Base-by-base conservation (phyloP, 768 basidiomycete species). In the Pilatotrama ljubarskyi region DNA sequence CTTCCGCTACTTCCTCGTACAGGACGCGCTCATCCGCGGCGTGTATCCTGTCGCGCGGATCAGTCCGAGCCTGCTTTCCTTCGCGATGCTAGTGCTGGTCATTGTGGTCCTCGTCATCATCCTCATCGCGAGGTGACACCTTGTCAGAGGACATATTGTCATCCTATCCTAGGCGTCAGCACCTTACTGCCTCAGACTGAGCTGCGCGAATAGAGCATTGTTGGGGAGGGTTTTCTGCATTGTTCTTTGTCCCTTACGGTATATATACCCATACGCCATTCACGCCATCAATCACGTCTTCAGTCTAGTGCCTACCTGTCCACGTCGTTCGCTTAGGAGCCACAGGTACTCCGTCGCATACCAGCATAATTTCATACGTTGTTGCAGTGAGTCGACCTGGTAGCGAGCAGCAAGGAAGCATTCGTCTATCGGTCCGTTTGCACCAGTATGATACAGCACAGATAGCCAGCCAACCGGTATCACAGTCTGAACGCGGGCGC, bases 31-130 rank as follows among this genome's bases (percentile, higher is more conserved):
- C 26, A 67, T 72, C 4, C 64, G 68, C 35, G 79, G 80, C 3
- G 59, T 70, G 36, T 81, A 77, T 55, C 80, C 80, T 15, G 76
- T 75, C n/a, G 78, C 80, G 5, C 74, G 79, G 9, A 26, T 73
- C 10, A 71, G 68, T 10, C 62, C 76, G 0, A 66, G 70, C 5
- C 7, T 73, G 8, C 64, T 80, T 35, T 72, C 73, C 0, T 59
- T 70, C 7, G 55, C 68, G 1, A 67, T 81, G 13, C 64, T 64
- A 14, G 57, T 66, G 0, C 42, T 80, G 36, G 68, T 77, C 41
- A 64, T 69, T 3, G 66, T 77, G 17, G 71, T 77, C 3, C 80
- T 81, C 64, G 74, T 72, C 14, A 66, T 79, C 29, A 61, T 79
- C 43, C 66, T 78, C 38, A 44, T 41, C 25, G 55, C 55, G 54